Evolutionary conservation across 768 basidiomycete species (phyloP).

Genomic region (Auriscalpium orientale): DNA sequence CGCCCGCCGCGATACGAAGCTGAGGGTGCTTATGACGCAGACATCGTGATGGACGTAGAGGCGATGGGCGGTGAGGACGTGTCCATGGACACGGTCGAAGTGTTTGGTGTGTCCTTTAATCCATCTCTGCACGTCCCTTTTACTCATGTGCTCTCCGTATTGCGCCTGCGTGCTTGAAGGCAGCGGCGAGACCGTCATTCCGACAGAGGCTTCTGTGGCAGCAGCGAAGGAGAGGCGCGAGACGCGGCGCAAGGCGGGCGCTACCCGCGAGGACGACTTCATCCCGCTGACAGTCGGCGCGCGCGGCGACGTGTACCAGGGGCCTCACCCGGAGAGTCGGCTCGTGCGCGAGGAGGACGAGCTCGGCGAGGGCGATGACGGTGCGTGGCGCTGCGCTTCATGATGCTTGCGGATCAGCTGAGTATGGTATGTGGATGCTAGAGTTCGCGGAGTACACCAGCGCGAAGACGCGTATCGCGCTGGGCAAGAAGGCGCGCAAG

Average conservation of each 20-base stretch:
- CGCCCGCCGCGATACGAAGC: constrained; percentile 34
- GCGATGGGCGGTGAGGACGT: constrained; percentile 20
- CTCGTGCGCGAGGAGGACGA: constrained; percentile 83
- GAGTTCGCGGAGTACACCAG: constrained; percentile 85
- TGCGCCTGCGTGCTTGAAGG: constrained; percentile 18
- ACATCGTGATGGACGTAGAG: constrained; percentile 39
- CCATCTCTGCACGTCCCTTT: background rate
- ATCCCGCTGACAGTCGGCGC: constrained; percentile 70
- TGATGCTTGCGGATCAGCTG: background rate
- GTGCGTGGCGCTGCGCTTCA: constrained; percentile 31
- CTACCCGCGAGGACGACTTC: constrained; percentile 52
- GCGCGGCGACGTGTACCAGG: constrained; percentile 44
- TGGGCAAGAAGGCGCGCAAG: constrained; percentile 78
- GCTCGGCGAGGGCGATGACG: constrained; percentile 81
- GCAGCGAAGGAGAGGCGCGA: constrained; percentile 74
- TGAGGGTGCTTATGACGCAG: constrained; percentile 36
- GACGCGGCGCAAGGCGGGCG: constrained; percentile 45
- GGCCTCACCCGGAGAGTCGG: constrained; percentile 81
- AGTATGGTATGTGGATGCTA: constrained; percentile 20
- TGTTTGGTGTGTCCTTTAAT: background rate
- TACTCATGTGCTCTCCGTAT: constrained; percentile 21
- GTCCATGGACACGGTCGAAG: background rate
- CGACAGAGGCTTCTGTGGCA: constrained; percentile 61
- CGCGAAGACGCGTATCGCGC: constrained; percentile 77
- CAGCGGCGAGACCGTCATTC: constrained; percentile 43